Conservation (phyloP, 2,329 filamentous ascomycete genomes). For the Ophiostoma fasciatum region DNA sequence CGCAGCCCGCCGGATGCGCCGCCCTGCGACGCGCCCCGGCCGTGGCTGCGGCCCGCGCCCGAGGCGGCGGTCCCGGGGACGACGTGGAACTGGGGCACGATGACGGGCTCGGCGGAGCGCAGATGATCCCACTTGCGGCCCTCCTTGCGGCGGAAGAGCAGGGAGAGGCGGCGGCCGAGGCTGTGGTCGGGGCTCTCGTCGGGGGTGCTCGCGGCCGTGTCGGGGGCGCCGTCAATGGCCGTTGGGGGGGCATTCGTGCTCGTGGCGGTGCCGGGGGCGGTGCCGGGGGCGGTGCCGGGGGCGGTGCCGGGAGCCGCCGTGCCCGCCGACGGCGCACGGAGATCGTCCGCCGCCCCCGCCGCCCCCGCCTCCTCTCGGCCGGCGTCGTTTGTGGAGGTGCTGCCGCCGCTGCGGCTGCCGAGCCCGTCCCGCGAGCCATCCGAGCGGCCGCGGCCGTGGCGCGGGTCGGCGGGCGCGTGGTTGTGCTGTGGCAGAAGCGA, state of each 20-base stretch:
- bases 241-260: too few species aligned
- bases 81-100: constrained; percentile 26
- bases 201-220: background rate
- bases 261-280: too few species aligned
- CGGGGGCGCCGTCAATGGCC: background rate
- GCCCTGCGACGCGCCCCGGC: too few species aligned
- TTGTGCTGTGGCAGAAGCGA: constrained; percentile 13
- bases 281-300: too few species aligned
- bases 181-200: background rate
- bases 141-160: constrained; percentile 31
- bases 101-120: constrained; percentile 42
- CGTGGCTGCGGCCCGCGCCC: too few species aligned
- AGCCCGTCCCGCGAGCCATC: background rate
- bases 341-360: too few species aligned
- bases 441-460: constrained; percentile 1
- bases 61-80: background rate
- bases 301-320: too few species aligned
- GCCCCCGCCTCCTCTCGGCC: background rate
- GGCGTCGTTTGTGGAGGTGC: too few species aligned
- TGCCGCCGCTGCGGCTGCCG: background rate
- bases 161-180: constrained; percentile 20
- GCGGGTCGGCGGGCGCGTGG: constrained; percentile 9
- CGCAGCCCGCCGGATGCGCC: too few species aligned
- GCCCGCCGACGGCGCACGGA: too few species aligned
- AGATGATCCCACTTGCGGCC: constrained; percentile 42